Base-by-base conservation (phyloP, 176 grass and related monocot species). In the Triticum urartu region DNA sequence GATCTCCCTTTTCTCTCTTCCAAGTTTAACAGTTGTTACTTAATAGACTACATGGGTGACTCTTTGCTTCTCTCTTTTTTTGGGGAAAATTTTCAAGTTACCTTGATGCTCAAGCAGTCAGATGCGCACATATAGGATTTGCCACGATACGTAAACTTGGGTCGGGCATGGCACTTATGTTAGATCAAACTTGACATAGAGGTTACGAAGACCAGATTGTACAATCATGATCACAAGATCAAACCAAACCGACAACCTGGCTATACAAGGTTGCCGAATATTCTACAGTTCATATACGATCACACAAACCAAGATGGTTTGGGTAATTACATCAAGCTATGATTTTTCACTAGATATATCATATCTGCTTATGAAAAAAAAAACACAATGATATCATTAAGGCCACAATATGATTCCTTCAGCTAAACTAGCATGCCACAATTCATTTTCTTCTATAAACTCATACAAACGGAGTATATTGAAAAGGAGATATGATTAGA, bases 401-500 rank as follows among this genome's bases (percentile, higher is more conserved):
- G 28, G 30, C n/a, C 13, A 81, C 9, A 75, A 45, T 70, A 81
- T 13, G 42, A 75, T 75, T 56, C 32, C 21, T 75, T 72, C 17
- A 64, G 9, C 56, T 75, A 75, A 64, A 33, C 35, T 9, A 64
- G 38, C 36, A 75, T 63, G 56, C 81, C 17, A 43, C 9, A 33
- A 5, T 84, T 84, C 24, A 30, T 58, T 40, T 45, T 74, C 42
- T 8, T 64, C 20, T 17, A 21, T 72, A 47, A 32, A 60, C 3
- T 35, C 18, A 86, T 18, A 42, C 35, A 60, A 22, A 71, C n/a
- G 42, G 10, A 43, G 10, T 32, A 75, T 60, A 78, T 13, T 7
- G 1, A 81, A 38, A 81, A 87, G 56, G 50, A n/a, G 20, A 89
- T 80, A 75, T 32, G n/a, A 83, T 36, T 18, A 75, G 9, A 65